Percentiles rank a stretch among this genome's conserved stretches.
Conservation (phyloP, 2,329 filamentous ascomycete genomes). For the Escovopsis sp. region DNA sequence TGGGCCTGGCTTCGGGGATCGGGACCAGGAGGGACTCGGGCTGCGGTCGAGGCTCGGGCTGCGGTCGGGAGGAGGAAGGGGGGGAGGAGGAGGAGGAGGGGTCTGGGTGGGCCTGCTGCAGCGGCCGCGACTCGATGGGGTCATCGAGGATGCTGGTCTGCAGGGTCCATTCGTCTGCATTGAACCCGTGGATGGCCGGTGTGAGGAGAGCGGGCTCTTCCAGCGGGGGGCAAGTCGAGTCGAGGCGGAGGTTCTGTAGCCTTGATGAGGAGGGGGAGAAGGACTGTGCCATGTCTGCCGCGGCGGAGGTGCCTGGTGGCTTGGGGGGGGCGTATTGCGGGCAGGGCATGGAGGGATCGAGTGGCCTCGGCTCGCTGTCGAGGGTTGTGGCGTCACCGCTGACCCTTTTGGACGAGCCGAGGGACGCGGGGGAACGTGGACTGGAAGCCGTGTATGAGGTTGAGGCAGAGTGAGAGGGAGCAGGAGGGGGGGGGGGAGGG, state of each 20-base stretch:
- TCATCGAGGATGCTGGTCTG: not conserved
- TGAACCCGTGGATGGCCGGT: not conserved
- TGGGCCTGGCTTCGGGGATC: slow-evolving; percentile 4
- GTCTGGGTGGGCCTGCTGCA: not conserved
- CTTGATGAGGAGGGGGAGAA: not conserved
- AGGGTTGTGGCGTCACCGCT: not conserved
- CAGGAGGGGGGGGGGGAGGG: slow-evolving; percentile 1
- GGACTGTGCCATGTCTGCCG: not conserved
- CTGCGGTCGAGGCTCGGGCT: slow-evolving; percentile 1
- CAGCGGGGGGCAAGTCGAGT: too few species aligned
- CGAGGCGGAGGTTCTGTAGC: slow-evolving; percentile 1
- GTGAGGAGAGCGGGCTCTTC: not conserved
- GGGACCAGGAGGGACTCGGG: not conserved
- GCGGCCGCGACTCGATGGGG: not conserved
- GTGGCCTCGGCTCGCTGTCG: slow-evolving; percentile 1
- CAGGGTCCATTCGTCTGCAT: not conserved
- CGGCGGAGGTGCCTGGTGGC: slow-evolving; percentile 1
- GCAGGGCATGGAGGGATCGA: slow-evolving; percentile 2
- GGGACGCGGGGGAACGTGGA: not conserved
- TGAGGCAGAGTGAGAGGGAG: not conserved
- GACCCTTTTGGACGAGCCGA: not conserved
- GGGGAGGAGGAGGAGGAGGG: too few species aligned
- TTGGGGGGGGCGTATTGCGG: slow-evolving; percentile 3
- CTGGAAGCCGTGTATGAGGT: too few species aligned
- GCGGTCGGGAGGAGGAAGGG: too few species aligned